Evolutionary conservation across 192 early-diverging fungal genomes (phyloP).

Genomic region (Neocallimastix lanati): DNA sequence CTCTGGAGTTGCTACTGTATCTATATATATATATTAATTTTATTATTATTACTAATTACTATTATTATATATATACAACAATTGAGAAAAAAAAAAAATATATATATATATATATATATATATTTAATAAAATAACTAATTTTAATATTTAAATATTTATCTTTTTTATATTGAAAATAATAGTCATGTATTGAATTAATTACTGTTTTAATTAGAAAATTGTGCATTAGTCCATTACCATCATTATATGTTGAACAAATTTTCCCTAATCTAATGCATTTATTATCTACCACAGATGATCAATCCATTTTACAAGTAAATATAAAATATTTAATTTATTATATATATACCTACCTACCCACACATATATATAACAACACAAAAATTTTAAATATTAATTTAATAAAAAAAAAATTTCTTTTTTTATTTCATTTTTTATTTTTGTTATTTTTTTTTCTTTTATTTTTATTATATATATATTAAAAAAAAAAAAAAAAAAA

Average conservation of each 20-base stretch:
- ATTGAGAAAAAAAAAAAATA: neutral
- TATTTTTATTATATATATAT: no score
- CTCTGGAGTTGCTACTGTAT: constrained; percentile 15
- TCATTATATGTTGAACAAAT: constrained; percentile 21
- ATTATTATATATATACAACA: neutral
- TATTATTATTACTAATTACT: neutral
- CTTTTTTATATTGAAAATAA: neutral
- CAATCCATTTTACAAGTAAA: constrained; percentile 57
- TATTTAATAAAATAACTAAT: no score
- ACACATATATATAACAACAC: no score
- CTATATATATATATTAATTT: constrained; percentile 7
- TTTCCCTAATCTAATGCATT: constrained; percentile 63
- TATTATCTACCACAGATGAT: constrained; percentile 49
- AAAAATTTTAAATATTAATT: no score
- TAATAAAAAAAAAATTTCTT: no score
- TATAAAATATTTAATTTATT: no score
- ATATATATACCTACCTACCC: no score
- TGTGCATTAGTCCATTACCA: neutral
- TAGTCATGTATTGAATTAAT: neutral
- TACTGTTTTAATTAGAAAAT: neutral
- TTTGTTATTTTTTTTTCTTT: no score
- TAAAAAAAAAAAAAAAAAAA: no score
- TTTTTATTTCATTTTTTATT: no score
- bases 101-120: no score
- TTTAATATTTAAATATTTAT: no score